phyloP scores from a whole-genome alignment of 768 basidiomycete species.

The Leccinum barrowsii region DNA sequence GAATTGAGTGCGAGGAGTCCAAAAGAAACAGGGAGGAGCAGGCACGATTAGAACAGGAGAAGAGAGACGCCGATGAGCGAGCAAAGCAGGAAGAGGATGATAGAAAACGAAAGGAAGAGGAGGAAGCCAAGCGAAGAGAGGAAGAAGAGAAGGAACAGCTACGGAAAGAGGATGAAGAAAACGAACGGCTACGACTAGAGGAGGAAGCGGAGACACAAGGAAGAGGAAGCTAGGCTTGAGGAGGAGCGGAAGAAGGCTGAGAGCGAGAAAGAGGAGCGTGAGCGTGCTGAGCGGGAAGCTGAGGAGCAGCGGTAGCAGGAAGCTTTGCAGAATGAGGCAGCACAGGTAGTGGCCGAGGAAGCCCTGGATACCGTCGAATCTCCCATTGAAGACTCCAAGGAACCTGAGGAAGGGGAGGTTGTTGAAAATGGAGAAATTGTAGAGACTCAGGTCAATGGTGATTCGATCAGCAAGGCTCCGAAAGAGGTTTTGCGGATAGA shows the following conservation, averaged over 20 bases:
- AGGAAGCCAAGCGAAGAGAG: conserved; percentile 41
- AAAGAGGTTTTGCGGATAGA: conserved; percentile 66
- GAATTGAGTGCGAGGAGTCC: conserved; percentile 63
- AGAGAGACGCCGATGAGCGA: conserved; percentile 37
- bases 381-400: conserved; percentile 44
- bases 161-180: conserved; percentile 39
- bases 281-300: conserved; percentile 35
- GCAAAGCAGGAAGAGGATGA: conserved; percentile 37
- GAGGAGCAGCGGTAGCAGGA: conserved; percentile 31
- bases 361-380: conserved; percentile 32
- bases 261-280: conserved; percentile 40
- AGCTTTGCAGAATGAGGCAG: conserved; percentile 17
- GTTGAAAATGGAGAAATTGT: conserved; percentile 30
- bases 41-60: conserved; percentile 39
- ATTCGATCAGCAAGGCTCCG: conserved; percentile 37
- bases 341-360: conserved; percentile 36
- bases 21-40: conserved; percentile 47
- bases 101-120: conserved; percentile 39
- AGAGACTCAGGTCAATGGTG: conserved; percentile 31
- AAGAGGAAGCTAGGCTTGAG: conserved; percentile 25
- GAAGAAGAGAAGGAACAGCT: conserved; percentile 42
- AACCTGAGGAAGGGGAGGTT: conserved; percentile 39
- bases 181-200: conserved; percentile 28
- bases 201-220: conserved; percentile 33
- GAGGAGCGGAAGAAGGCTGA: conserved; percentile 31